Evolutionary conservation across 495 filamentous ascomycete genomes (phyloP).

Genomic region (Aspergillus nanangensis): DNA sequence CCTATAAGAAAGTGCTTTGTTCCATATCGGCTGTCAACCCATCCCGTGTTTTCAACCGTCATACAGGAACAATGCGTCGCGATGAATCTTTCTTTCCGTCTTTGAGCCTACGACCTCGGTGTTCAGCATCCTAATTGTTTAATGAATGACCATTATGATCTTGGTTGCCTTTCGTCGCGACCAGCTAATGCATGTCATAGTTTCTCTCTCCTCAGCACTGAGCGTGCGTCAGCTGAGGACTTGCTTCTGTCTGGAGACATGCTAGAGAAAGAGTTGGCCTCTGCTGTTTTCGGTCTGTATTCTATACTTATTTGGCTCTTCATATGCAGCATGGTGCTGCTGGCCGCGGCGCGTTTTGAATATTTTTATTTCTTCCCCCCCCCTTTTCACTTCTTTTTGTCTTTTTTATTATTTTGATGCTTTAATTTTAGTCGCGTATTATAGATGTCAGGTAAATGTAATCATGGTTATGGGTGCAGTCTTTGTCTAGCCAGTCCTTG

Average conservation of each 20-base stretch:
- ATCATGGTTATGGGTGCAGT: conserved; percentile 11
- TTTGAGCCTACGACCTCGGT: conserved; percentile 9
- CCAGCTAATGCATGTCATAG: conserved; percentile 21
- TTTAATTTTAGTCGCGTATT: conserved; percentile 6
- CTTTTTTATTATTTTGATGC: background rate
- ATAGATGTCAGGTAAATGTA: conserved; percentile 14
- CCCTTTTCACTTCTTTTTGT: background rate
- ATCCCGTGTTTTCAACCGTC: too few species aligned
- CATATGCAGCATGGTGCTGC: conserved; percentile 7
- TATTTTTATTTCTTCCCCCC: conserved; percentile 1
- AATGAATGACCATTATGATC: conserved; percentile 45
- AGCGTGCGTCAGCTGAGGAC: conserved; percentile 9
- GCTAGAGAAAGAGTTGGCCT: background rate
- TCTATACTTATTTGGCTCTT: conserved; percentile 10
- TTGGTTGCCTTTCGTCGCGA: conserved; percentile 28
- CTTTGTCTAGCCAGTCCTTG: background rate
- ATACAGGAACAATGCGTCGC: background rate
- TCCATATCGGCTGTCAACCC: too few species aligned
- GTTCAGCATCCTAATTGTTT: conserved; percentile 29
- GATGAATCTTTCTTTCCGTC: conserved; percentile 1
- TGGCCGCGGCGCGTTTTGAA: conserved; percentile 9
- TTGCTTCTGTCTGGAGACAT: conserved; percentile 8
- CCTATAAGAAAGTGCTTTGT: too few species aligned
- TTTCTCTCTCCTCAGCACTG: conserved; percentile 14
- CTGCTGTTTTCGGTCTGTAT: conserved; percentile 14